Conservation (phyloP, 345 rosid species). For the Nasturtium officinale region DNA sequence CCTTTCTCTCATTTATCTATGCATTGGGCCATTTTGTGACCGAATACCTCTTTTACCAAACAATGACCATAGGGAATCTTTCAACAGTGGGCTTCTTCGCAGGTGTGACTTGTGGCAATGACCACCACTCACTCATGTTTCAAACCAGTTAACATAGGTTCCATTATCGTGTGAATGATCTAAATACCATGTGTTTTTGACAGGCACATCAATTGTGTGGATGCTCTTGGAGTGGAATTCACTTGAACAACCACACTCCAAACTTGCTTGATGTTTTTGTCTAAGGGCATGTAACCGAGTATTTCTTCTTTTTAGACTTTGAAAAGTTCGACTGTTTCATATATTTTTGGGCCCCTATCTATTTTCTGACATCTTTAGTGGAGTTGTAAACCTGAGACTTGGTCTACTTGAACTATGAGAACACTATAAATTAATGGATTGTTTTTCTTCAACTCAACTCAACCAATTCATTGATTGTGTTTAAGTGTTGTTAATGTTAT, state of each 20-base stretch:
- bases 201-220: constrained; percentile 89
- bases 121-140: constrained; percentile 30
- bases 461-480: too few relatives aligned
- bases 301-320: too few relatives aligned
- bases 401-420: too few relatives aligned
- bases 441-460: too few relatives aligned
- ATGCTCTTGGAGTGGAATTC: constrained; percentile 87
- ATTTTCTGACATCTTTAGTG: too few relatives aligned
- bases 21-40: constrained; percentile 87
- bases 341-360: too few relatives aligned
- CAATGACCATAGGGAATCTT: constrained; percentile 78
- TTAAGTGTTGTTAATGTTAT: too few relatives aligned
- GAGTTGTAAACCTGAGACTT: too few relatives aligned
- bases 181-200: background rate
- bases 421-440: too few relatives aligned
- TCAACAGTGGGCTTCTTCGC: constrained; percentile 83
- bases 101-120: constrained; percentile 49
- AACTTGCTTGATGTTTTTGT: constrained; percentile 39
- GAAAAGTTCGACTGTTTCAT: too few relatives aligned
- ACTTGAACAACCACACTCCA: constrained; percentile 44
- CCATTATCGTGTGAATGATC: constrained; percentile 22
- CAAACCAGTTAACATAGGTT: background rate
- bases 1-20: constrained; percentile 81
- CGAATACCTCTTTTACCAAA: constrained; percentile 72
- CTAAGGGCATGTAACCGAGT: too few relatives aligned